Evolutionary conservation across 140 eudicot species (phyloP).

Genomic region (Artemisia princeps): DNA sequence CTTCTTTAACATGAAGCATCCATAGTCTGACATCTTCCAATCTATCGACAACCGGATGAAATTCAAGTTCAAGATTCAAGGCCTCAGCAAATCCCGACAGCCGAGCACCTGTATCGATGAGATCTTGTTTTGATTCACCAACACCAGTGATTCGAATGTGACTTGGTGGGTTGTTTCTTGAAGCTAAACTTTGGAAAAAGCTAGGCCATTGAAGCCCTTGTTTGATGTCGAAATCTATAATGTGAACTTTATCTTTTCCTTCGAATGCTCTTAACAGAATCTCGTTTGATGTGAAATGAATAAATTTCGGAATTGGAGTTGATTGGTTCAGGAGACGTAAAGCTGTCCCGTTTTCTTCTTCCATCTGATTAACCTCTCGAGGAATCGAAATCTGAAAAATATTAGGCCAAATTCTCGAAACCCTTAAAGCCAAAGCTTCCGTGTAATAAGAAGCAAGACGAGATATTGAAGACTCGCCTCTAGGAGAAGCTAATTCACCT

Average conservation of each 20-base stretch:
- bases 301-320: conserved; percentile 72
- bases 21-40: conserved; percentile 82
- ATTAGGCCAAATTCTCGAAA: conserved; percentile 66
- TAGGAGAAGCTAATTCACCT: conserved; percentile 84
- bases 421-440: conserved; percentile 73
- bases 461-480: conserved; percentile 48
- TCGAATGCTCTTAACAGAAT: conserved; percentile 70
- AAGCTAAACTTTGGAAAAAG: conserved; percentile 78
- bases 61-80: conserved; percentile 64
- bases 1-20: conserved; percentile 96
- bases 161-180: conserved; percentile 61
- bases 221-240: conserved; percentile 79
- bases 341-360: conserved; percentile 55
- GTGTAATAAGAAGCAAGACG: conserved; percentile 79
- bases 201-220: conserved; percentile 98
- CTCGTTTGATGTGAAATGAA: conserved; percentile 88
- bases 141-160: conserved; percentile 84
- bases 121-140: conserved; percentile 84
- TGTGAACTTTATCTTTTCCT: conserved; percentile 73
- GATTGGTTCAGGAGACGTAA: conserved; percentile 69
- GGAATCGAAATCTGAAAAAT: conserved; percentile 52
- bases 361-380: conserved; percentile 50
- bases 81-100: conserved; percentile 63
- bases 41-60: conserved; percentile 83
- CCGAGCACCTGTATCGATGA: conserved; percentile 76